Base-by-base conservation (phyloP, 2,329 filamentous ascomycete genomes). In the Trichoderma brevicompactum region DNA sequence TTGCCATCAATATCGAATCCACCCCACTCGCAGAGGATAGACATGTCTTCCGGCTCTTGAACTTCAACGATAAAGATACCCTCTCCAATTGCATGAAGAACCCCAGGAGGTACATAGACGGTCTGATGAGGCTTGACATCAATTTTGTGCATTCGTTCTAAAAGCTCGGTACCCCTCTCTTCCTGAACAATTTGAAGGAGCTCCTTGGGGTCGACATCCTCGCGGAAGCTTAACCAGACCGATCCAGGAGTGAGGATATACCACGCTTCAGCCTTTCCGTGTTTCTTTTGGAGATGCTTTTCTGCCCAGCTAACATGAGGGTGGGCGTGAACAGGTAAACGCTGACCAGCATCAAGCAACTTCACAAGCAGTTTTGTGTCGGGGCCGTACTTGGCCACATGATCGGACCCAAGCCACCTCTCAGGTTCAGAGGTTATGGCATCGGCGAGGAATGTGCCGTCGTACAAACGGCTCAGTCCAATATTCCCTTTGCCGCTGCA, bases 181-280 rank as follows among this genome's bases (percentile, higher is more conserved):
- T 59, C 55, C 7, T 68, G 59, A 0, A 68, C 68, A 28, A 69
- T 46, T 19, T 58, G 28, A 8, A 68, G 49, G 6, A 69, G 36
- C 19, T 68, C 55, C 38, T 55, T 43, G 2, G 6, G 23, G n/a
- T 67, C 56, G 28, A 70, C 23, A 36, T 62, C 62, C 34, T 70
- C 65, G 9, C 50, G 55, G 4, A 70, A 64, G n/a, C 66, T 59
- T 6, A 71, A 56, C 55, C 65, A 68, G 3, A 71, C 65, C 6
- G 55, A 48, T 2, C 70, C 68, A 5, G 54, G 54, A 3, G 64
- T 70, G 17, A 70, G 68, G 13, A 71, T 64, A 49, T 69, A 70
- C 69, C 69, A 69, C 17, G 69, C 67, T 40, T 71, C 70, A 12
- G 70, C 70, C 54, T 71, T 72, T 58, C 70, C 69, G 38, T 72